These are phyloP conservation scores for Aspergillus sp. DNA, from an alignment of 2,329 filamentous ascomycete species.

Conservation along the genomic window DNA sequence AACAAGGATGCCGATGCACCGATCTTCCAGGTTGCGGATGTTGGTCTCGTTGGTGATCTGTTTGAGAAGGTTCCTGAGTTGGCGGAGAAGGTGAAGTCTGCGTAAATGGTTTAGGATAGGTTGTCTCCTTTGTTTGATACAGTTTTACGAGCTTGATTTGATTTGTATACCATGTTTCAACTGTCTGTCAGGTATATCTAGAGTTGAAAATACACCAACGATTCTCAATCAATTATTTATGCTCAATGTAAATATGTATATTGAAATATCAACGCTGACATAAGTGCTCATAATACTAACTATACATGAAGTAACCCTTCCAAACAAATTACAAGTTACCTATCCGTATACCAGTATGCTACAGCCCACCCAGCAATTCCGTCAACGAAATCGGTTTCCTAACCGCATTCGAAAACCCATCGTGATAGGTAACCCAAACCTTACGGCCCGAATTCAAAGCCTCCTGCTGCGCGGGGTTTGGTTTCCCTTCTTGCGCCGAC, in stretches of 20 bases:
- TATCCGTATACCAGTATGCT: neutral
- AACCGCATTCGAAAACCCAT: constrained; percentile 90
- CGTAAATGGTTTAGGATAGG: neutral
- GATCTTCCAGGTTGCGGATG: constrained; percentile 97
- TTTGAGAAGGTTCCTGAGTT: constrained; percentile 95
- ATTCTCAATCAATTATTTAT: neutral
- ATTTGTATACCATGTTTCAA: constrained; percentile 8
- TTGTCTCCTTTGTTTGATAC: neutral
- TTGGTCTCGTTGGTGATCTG: constrained; percentile 90
- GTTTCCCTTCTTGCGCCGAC: constrained; percentile 37
- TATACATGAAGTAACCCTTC: neutral
- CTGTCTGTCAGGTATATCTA: neutral
- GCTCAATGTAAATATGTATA: neutral
- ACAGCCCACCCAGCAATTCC: constrained; percentile 65
- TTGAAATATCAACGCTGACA: neutral
- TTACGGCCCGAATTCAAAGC: constrained; percentile 50
- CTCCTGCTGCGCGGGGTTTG: constrained; percentile 24
- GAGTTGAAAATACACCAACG: neutral
- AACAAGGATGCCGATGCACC: constrained; percentile 98
- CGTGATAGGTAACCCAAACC: constrained; percentile 86
- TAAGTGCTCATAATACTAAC: neutral
- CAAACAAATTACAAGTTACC: neutral
- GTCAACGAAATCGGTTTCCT: constrained; percentile 79
- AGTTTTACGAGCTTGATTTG: constrained; percentile 5
- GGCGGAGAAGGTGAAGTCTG: constrained; percentile 82